Conservation (phyloP, 1,284 basidiomycete genomes). For the Ustilago crameri region DNA sequence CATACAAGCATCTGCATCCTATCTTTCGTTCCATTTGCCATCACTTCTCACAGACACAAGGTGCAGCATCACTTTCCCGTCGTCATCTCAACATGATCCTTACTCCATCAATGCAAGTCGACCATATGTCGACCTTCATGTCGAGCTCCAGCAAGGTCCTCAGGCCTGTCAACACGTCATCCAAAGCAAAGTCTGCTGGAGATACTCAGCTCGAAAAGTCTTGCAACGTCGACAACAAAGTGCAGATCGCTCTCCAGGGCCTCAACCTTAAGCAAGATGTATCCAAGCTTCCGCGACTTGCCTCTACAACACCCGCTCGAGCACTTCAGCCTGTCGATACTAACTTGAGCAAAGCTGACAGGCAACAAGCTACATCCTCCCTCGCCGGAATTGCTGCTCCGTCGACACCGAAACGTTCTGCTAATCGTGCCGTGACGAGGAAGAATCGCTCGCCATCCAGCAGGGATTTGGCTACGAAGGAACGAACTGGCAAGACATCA, state of each 20-base stretch:
- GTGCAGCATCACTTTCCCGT: neutral
- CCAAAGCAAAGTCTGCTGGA: neutral
- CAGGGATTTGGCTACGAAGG: slow-evolving; percentile 2
- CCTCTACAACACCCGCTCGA: slow-evolving; percentile 1
- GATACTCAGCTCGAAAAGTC: too few species aligned
- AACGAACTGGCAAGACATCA: slow-evolving; percentile 6
- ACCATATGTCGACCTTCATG: slow-evolving; percentile 3
- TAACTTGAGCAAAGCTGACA: slow-evolving; percentile 19
- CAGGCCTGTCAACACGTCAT: neutral
- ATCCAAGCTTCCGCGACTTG: neutral
- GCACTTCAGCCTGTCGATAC: slow-evolving; percentile 23
- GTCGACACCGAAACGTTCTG: slow-evolving; percentile 10
- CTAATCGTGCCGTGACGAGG: neutral
- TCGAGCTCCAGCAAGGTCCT: slow-evolving; percentile 3
- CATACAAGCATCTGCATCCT: neutral
- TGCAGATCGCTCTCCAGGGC: slow-evolving; percentile 12
- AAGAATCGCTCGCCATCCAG: slow-evolving; percentile 26
- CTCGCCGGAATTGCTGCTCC: neutral
- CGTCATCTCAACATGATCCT: slow-evolving; percentile 17
- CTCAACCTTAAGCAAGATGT: slow-evolving; percentile 1
- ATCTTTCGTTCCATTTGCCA: too few species aligned
- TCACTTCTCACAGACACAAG: too few species aligned
- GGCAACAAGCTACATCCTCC: slow-evolving; percentile 6
- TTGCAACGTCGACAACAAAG: neutral
- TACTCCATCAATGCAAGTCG: neutral